Base-by-base conservation (phyloP, 345 rosid species). In the Brassica nigra region DNA sequence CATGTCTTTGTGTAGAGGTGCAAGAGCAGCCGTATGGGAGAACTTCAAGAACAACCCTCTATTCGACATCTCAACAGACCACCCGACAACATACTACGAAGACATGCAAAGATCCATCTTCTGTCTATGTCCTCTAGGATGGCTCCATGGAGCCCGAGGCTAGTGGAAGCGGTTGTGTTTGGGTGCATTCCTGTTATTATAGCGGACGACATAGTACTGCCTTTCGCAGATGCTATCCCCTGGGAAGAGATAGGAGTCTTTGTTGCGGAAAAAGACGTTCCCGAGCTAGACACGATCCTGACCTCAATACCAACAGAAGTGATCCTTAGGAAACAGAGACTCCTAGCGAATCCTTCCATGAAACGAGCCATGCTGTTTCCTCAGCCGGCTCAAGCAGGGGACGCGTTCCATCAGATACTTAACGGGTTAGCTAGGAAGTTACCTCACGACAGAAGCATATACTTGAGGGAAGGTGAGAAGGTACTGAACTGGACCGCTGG, bases 131-230 rank as follows among this genome's bases (percentile, higher is more conserved):
- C 97, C 98, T 2, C 87, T 95, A 23, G 98, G 99, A 0, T 95
- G 99, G 98, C 99, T 0, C 99, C 99, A 1, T 95, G 99, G 99
- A 95, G 99, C 75, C 98, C 99, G 0, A 87, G 98, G 82, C 82
- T 95, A 16, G 99, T 95, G 1, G 99, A 95, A 87, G 99, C 99
- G 2, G 99, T 95, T 67, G 99, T 95, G 36, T 95, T 95, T 49
- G 99, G 99, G 1, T 95, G 99, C 87, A 93, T 95, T 66, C 99
- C 99, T 7, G 90, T 95, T 58, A 95, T 95, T 78, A 90, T 95
- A 83, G 99, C 98, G 2, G 99, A 95, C 57, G 96, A 95, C 70
- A 95, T 95, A 16, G 97, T 95, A 59, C 75, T 92, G 29, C 99
- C 98, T 10, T 92, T 95, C 11, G 98, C 99, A 0, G 99, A 92